phyloP scores from a whole-genome alignment of 345 rosid genomes.

The Euphorbia pulcherrima region DNA sequence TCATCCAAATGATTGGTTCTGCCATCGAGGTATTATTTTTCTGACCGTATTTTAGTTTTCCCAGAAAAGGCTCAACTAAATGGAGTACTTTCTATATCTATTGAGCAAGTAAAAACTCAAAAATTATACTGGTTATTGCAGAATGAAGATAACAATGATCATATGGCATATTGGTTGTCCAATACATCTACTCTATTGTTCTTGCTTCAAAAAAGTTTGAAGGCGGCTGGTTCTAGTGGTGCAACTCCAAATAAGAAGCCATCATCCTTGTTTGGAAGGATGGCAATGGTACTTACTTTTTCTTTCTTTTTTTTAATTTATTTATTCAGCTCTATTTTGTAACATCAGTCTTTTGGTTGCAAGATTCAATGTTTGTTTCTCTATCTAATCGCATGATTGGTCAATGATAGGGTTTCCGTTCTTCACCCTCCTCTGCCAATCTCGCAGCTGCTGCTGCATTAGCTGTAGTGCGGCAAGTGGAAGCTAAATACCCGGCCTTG shows the following conservation, averaged over 20 bases:
- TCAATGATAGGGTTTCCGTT: slow-evolving; percentile 98
- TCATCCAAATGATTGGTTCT: slow-evolving; percentile 92
- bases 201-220: slow-evolving; percentile 21
- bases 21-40: slow-evolving; percentile 71
- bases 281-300: slow-evolving; percentile 40
- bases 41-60: too few species aligned
- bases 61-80: too few species aligned
- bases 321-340: too few species aligned
- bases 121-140: slow-evolving; percentile 38
- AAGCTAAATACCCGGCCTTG: slow-evolving; percentile 92
- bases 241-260: slow-evolving; percentile 79
- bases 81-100: too few species aligned
- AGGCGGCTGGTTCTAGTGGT: slow-evolving; percentile 39
- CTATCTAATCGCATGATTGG: too few species aligned
- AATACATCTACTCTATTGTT: slow-evolving; percentile 53
- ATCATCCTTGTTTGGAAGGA: slow-evolving; percentile 83
- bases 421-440: slow-evolving; percentile 76
- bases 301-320: too few species aligned
- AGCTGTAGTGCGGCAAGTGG: too few species aligned
- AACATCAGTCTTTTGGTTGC: too few species aligned
- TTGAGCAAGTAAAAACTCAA: too few species aligned
- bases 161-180: slow-evolving; percentile 96
- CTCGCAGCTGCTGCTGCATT: slow-evolving; percentile 61
- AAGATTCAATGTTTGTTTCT: too few species aligned
- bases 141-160: slow-evolving; percentile 78